Evolutionary conservation across 495 filamentous ascomycete genomes (phyloP).

Genomic region (Aspergillus funiculosus): DNA sequence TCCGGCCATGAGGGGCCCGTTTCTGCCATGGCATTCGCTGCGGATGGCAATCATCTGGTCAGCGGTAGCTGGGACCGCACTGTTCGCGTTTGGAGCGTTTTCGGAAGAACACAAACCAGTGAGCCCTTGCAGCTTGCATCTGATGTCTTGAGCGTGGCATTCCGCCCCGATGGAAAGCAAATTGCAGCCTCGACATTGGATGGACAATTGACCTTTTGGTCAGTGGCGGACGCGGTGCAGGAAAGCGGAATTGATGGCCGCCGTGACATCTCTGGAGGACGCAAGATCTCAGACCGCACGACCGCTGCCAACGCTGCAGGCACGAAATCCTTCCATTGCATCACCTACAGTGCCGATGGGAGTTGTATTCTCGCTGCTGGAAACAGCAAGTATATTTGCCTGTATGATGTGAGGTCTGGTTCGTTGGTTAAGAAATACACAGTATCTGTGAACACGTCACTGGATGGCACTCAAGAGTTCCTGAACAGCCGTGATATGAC

Average conservation of each 20-base stretch:
- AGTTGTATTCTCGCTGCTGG: constrained; percentile 83
- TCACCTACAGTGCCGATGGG: constrained; percentile 87
- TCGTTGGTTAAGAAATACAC: constrained; percentile 92
- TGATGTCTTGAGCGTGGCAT: constrained; percentile 79
- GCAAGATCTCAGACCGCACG: constrained; percentile 75
- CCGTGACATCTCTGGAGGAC: constrained; percentile 87
- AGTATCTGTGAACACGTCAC: constrained; percentile 84
- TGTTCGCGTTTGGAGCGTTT: constrained; percentile 91
- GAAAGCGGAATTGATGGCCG: constrained; percentile 76
- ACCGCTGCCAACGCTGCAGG: constrained; percentile 86
- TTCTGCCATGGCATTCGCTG: constrained; percentile 77
- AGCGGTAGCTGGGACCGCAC: constrained; percentile 96
- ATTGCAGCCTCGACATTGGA: constrained; percentile 88
- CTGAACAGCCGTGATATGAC: constrained; percentile 87
- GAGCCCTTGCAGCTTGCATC: constrained; percentile 87
- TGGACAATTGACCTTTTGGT: constrained; percentile 94
- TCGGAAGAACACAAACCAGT: constrained; percentile 85
- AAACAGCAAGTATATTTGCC: constrained; percentile 95
- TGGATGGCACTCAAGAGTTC: constrained; percentile 94
- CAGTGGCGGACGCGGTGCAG: constrained; percentile 78
- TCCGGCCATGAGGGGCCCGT: constrained; percentile 93
- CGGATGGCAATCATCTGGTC: constrained; percentile 72
- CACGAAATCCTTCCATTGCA: constrained; percentile 81
- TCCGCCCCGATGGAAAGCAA: constrained; percentile 86
- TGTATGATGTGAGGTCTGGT: constrained; percentile 86